phyloP scores from a whole-genome alignment of 2,329 filamentous ascomycete genomes.

The Colletotrichum echinochloae region DNA sequence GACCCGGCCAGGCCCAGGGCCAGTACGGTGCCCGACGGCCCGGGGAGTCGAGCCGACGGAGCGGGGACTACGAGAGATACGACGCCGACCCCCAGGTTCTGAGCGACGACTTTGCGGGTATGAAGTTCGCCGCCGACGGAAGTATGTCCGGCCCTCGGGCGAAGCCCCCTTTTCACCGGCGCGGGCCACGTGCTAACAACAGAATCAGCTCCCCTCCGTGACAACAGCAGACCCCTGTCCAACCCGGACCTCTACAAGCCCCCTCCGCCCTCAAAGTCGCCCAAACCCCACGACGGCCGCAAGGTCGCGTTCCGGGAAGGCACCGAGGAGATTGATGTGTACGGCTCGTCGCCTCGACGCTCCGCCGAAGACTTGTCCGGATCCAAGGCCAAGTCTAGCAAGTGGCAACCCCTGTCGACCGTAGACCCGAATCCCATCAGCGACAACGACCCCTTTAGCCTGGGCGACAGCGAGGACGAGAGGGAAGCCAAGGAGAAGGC shows the following conservation, averaged over 20 bases:
- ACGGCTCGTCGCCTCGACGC: conserved; percentile 72
- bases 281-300: conserved; percentile 61
- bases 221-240: conserved; percentile 69
- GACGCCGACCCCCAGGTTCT: conserved; percentile 94
- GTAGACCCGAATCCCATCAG: conserved; percentile 71
- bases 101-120: conserved; percentile 86
- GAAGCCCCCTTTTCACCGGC: conserved; percentile 34
- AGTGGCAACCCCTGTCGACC: conserved; percentile 94
- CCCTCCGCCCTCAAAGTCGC: conserved; percentile 64
- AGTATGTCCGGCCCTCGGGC: conserved; percentile 59
- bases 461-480: conserved; percentile 96
- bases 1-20: conserved; percentile 49
- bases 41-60: conserved; percentile 75
- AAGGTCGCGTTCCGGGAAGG: conserved; percentile 70
- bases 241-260: conserved; percentile 87
- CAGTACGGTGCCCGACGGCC: conserved; percentile 57
- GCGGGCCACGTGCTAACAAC: conserved; percentile 42
- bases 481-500: conserved; percentile 77
- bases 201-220: conserved; percentile 63
- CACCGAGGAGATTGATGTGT: conserved; percentile 84
- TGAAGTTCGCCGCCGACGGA: conserved; percentile 71
- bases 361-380: conserved; percentile 63
- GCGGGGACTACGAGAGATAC: conserved; percentile 90
- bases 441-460: conserved; percentile 95
- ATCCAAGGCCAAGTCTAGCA: conserved; percentile 79